These are phyloP conservation scores for Isabelozyma heimii DNA, from an alignment of 805 yeast genomes.

Conservation along the genomic window DNA sequence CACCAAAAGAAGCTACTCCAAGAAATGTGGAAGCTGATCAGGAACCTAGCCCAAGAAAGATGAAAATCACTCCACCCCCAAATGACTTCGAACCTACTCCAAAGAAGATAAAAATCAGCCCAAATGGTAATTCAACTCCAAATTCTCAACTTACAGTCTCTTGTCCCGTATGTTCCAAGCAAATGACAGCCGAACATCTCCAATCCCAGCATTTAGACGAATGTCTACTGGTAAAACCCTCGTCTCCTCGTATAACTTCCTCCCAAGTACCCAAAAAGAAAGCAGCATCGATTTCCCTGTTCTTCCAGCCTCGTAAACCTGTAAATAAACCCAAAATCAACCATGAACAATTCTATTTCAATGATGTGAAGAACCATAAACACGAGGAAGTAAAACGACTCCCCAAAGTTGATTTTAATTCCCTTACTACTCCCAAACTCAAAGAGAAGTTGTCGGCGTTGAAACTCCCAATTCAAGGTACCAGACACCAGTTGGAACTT, in stretches of 20 bases:
- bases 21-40: neutral
- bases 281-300: conserved; percentile 23
- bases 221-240: conserved; percentile 45
- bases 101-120: neutral
- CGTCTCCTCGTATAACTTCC: conserved; percentile 5
- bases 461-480: conserved; percentile 61
- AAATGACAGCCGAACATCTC: conserved; percentile 52
- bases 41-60: neutral
- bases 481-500: conserved; percentile 59
- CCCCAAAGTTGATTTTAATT: conserved; percentile 63
- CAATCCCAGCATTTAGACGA: conserved; percentile 62
- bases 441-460: conserved; percentile 55
- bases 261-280: conserved; percentile 1
- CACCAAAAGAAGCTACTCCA: neutral
- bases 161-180: conserved; percentile 67
- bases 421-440: conserved; percentile 57
- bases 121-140: conserved; percentile 4
- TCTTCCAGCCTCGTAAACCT: conserved; percentile 18
- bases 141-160: conserved; percentile 30
- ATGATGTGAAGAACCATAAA: conserved; percentile 23
- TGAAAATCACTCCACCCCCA: neutral
- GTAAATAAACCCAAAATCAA: conserved; percentile 6
- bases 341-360: conserved; percentile 29
- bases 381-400: conserved; percentile 38
- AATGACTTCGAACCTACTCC: neutral